Evolutionary conservation across 768 basidiomycete genomes (phyloP).

Genomic region (Leccinellum luteum): DNA sequence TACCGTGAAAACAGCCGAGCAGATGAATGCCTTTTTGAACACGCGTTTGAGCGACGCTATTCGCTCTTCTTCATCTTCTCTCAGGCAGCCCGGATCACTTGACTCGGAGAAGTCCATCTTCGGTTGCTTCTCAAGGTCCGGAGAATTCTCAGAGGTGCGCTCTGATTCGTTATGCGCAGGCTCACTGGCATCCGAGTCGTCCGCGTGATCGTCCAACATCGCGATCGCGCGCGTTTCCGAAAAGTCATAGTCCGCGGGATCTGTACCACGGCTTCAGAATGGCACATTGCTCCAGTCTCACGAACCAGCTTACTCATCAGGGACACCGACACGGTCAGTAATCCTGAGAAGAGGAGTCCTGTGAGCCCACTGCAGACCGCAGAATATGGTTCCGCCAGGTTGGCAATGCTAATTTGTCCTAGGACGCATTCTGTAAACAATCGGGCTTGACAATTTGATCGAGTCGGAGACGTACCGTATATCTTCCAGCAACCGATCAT

Average conservation of each 20-base stretch:
- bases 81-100: background rate
- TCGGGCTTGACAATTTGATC: background rate
- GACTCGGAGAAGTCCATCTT: background rate
- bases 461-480: slow-evolving; percentile 30
- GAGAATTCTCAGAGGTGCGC: background rate
- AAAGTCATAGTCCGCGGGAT: slow-evolving; percentile 40
- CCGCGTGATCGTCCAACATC: slow-evolving; percentile 23
- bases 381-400: slow-evolving; percentile 39
- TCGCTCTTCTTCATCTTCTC: slow-evolving; percentile 5
- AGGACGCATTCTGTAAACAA: background rate
- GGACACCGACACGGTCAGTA: slow-evolving; percentile 36
- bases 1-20: slow-evolving; percentile 31
- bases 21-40: slow-evolving; percentile 35
- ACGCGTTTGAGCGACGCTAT: slow-evolving; percentile 23
- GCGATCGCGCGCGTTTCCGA: slow-evolving; percentile 35
- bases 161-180: slow-evolving; percentile 1
- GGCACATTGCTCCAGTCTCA: background rate
- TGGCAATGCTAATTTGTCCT: slow-evolving; percentile 37
- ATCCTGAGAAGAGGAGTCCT: slow-evolving; percentile 37
- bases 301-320: slow-evolving; percentile 29
- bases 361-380: slow-evolving; percentile 39
- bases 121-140: slow-evolving; percentile 16
- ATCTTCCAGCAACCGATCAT: slow-evolving; percentile 52
- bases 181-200: background rate
- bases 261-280: slow-evolving; percentile 14